Evolutionary conservation across 371 early-diverging fungal species (phyloP), one percentile per base, ranked within the genome.

Genomic region (Thermomucor indicae-seudaticae): DNA sequence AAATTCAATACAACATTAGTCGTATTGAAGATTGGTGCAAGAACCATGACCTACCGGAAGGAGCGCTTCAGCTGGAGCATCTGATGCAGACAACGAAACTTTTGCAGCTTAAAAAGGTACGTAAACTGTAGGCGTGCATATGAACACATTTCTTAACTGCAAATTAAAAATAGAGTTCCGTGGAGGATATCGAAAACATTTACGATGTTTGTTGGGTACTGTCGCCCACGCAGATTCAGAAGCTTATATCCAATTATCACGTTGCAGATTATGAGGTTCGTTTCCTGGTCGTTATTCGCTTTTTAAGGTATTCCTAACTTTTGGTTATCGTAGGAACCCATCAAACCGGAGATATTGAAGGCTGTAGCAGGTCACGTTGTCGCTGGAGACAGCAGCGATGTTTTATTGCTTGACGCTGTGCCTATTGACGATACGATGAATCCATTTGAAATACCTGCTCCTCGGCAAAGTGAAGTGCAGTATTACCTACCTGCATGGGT

Each of bases 21-120:
- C 83, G 94, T 7, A 72, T 96, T 44, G 92, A 93, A 58, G 96
- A 96, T 64, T 96, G 96, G 96, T 93, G 92, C 80, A 89, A 88
- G 76, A 62, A 81, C 38, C 90, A 93, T 58, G 85, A 83, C 31
- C 81, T 95, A 23, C 67, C 85, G 14, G 94, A 95, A 61, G 86
- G 88, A 24, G 84, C 91, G 0, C 73, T 87, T 23, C 93, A 95
- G 56, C 67, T 93, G 1, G 93, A 94, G 65, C 88, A 88, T 43
- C 66, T 95, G 43, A 79, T 92, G 72, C 93, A 96, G 64, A 88
- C 93, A 3, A 91, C 92, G 39, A 95, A 96, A 72, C 69, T 96
- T 17, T 63, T 96, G 47, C 94, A 94, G 60, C 74, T 96, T 60
- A 90, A 90, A 66, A 43, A 96, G 78, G 81, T 88, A 8, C 81